Evolutionary conservation across 331 rosid species (phyloP).

Genomic region (Cydonia oblonga): DNA sequence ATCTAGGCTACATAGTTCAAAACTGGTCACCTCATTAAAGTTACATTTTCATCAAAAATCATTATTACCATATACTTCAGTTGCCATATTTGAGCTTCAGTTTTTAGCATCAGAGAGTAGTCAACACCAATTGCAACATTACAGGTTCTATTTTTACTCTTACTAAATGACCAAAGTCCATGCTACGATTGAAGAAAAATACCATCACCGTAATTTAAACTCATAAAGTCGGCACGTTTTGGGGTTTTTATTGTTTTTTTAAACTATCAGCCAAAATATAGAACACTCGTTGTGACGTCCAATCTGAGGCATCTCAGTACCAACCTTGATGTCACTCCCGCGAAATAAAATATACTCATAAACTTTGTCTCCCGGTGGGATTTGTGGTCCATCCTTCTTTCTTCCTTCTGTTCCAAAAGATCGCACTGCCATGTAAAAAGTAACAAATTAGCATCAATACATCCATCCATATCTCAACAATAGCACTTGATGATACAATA

Average conservation of each 20-base stretch:
- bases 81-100: no score
- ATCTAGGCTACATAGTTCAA: neutral
- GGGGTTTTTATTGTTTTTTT: neutral
- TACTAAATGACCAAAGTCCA: neutral
- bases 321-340: constrained; percentile 83
- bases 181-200: neutral
- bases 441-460: neutral
- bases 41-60: no score
- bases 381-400: constrained; percentile 76
- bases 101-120: no score
- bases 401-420: constrained; percentile 96
- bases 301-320: neutral
- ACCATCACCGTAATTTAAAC: neutral
- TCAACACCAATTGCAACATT: neutral
- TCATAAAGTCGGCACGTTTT: neutral
- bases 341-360: constrained; percentile 88
- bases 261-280: neutral
- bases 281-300: neutral
- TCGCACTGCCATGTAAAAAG: constrained; percentile 38
- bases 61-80: no score
- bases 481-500: neutral
- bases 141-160: neutral
- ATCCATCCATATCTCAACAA: neutral
- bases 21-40: neutral
- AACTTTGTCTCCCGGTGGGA: constrained; percentile 73